Percentiles rank a stretch among this genome's conserved stretches.
These are phyloP conservation scores for Brassica cretica DNA, from an alignment of 345 rosid species.

Conservation along the genomic window DNA sequence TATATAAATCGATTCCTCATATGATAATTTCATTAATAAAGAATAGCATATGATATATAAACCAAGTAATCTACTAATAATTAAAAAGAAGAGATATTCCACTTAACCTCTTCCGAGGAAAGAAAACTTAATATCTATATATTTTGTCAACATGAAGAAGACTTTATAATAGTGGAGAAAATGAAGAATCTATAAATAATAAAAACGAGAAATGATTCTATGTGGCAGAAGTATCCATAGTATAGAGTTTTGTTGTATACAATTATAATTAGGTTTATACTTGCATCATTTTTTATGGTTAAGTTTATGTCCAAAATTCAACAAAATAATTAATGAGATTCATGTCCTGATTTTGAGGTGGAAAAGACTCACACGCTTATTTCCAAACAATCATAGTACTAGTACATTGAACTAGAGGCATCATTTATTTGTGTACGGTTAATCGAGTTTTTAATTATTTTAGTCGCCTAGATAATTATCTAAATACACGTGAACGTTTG, in stretches of 20 bases:
- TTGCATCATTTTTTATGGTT: neutral
- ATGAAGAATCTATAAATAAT: neutral
- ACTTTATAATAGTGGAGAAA: neutral
- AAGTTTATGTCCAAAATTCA: neutral
- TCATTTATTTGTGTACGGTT: neutral
- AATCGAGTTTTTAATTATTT: neutral
- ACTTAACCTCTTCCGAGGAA: neutral
- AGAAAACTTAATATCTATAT: neutral
- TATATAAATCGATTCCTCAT: neutral
- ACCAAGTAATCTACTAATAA: neutral
- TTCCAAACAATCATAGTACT: neutral
- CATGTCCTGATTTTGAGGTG: slow-evolving; percentile 33
- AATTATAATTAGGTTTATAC: neutral
- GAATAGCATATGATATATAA: neutral
- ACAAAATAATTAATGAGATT: slow-evolving; percentile 10
- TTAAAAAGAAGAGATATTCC: neutral
- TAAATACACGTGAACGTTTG: neutral
- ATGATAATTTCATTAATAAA: neutral
- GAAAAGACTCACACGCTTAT: slow-evolving; percentile 37
- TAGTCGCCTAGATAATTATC: neutral
- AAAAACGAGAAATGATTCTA: neutral
- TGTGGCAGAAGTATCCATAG: neutral
- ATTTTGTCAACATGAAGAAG: neutral
- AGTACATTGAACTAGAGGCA: neutral
- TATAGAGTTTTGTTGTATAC: neutral